Evolutionary conservation across 1,284 basidiomycete genomes (phyloP), one percentile per base, ranked within the genome.

Genomic region (Cryptococcus sp.): DNA sequence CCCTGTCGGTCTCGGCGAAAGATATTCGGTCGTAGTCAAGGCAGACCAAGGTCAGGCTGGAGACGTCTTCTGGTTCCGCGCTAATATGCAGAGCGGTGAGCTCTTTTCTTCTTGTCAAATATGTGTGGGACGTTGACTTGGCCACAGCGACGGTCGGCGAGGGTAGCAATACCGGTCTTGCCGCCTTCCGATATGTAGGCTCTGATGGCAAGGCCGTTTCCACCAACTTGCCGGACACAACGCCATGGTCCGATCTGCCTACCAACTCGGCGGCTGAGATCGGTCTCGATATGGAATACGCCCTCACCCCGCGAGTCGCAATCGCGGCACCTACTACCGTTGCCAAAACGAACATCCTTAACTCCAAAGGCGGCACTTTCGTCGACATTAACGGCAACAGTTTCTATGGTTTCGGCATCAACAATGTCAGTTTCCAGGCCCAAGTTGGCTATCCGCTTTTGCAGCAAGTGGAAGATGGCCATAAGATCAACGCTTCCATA

Each of bases 1-100:
- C 11, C 46, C 57, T 5, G 45, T 69, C 5, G 59, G 50, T 5
- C 52, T 56, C 1, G 74, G 67, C 0, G 70, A 78, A 60, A 66
- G 77, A 49, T 70, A 69, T 50, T 73, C 71, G 4, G 64, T 70
- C 25, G 54, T 77, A 27, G 47, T 79, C 43, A 57, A 71, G 47
- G 69, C 73, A 8, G 53, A 65, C 40, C 48, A 68, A 40, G 69
- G 73, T 23, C 43, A 41, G 30, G 49, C 15, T 27, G 52, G 52
- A 6, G 57, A 58, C 19, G 52, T 64, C 7, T 78, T 71, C 59
- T 77, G 63, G 61, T 57, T 78, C 30, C 30, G 30, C 13, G 30
- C 30, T 8, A 35, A 35, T 10, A 8, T 10, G 13, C 30, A 35
- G 16, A 67, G 77, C 17, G 65, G 67, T 10, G 43, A 41, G 19